Evolutionary conservation across 2,329 filamentous ascomycete genomes (phyloP).

Genomic region (Aureobasidium sp.): DNA sequence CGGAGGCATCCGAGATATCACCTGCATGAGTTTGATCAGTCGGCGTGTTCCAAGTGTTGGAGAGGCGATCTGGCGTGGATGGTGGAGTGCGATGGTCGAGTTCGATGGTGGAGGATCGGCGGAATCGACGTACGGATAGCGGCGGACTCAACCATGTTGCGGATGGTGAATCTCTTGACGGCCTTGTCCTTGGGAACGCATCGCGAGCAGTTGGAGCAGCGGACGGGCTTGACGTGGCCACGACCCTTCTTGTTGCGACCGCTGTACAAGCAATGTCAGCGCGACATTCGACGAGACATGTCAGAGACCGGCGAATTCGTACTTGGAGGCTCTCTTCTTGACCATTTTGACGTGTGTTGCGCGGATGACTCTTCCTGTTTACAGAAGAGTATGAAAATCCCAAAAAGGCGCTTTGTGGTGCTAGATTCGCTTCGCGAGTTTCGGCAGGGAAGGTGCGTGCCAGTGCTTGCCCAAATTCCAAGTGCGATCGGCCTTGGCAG

Average conservation of each 20-base stretch:
- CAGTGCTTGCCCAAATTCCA: too few species aligned
- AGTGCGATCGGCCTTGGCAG: too few species aligned
- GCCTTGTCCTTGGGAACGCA: conserved; percentile 98
- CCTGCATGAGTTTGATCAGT: conserved; percentile 48
- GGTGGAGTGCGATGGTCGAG: neutral
- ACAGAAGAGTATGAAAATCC: neutral
- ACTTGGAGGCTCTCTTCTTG: conserved; percentile 72
- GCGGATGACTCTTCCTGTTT: conserved; percentile 3
- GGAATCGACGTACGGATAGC: conserved; percentile 80
- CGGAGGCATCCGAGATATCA: conserved; percentile 99
- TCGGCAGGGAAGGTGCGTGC: too few species aligned
- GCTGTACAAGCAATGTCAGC: conserved; percentile 44
- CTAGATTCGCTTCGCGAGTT: neutral
- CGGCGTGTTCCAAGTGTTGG: neutral
- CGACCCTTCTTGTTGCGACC: conserved; percentile 99
- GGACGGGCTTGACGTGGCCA: conserved; percentile 99
- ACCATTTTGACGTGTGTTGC: conserved; percentile 50
- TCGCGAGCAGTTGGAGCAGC: conserved; percentile 76
- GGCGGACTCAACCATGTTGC: conserved; percentile 99
- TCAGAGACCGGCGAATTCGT: conserved; percentile 34
- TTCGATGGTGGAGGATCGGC: neutral
- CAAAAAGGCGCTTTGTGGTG: conserved; percentile 5
- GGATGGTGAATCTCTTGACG: conserved; percentile 99
- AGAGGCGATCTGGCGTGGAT: neutral
- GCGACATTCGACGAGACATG: conserved; percentile 4